Evolutionary conservation across 2,329 filamentous ascomycete genomes (phyloP).

Genomic region (Aspergillus sp.): DNA sequence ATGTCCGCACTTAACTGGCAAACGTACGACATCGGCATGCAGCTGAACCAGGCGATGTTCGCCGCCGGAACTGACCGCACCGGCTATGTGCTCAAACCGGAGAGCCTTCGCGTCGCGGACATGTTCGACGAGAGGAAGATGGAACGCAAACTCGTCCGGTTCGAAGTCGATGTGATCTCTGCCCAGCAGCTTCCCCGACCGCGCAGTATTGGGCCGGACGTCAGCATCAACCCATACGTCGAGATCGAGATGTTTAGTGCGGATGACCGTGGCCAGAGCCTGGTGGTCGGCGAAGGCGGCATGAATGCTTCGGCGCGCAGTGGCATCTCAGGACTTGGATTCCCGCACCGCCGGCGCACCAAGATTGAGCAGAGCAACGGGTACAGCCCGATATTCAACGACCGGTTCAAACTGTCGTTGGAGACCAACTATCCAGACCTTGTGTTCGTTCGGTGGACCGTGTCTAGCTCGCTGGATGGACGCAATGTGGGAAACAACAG

Average conservation of each 20-base stretch:
- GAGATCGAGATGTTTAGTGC: conserved; percentile 92
- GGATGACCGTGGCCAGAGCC: conserved; percentile 76
- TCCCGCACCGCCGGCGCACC: conserved; percentile 69
- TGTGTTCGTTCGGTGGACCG: conserved; percentile 86
- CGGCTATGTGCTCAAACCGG: conserved; percentile 89
- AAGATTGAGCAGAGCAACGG: conserved; percentile 77
- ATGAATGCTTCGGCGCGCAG: conserved; percentile 55
- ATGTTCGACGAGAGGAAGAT: conserved; percentile 34
- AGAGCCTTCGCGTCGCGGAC: conserved; percentile 54
- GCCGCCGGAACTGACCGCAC: conserved; percentile 75
- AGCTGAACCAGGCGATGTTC: conserved; percentile 97
- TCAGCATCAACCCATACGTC: conserved; percentile 81
- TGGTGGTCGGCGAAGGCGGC: conserved; percentile 57
- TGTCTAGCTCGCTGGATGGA: conserved; percentile 76
- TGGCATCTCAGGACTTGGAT: conserved; percentile 57
- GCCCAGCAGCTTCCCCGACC: conserved; percentile 89
- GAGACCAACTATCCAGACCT: conserved; percentile 92
- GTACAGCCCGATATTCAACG: conserved; percentile 83
- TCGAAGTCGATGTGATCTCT: conserved; percentile 81
- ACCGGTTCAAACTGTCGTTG: conserved; percentile 67
- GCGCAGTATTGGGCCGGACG: conserved; percentile 58
- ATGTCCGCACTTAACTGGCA: conserved; percentile 99
- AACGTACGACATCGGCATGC: conserved; percentile 90
- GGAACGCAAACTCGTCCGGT: conserved; percentile 72
- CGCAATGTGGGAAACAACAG: conserved; percentile 56